Conservation (phyloP, 2,329 filamentous ascomycete species). For the Aurifilum marmelostoma region DNA sequence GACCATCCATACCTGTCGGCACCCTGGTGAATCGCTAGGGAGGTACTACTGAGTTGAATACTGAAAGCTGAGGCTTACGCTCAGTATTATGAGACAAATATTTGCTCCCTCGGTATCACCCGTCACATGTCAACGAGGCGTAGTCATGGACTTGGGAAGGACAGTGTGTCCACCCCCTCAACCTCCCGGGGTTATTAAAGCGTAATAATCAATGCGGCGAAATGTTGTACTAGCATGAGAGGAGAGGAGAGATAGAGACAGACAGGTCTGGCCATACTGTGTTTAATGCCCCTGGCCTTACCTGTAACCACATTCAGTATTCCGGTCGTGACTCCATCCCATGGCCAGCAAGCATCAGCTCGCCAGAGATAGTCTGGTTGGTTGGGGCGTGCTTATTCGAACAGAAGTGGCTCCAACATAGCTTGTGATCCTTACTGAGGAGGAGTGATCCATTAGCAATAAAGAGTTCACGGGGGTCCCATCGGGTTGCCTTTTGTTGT, state of each 20-base stretch:
- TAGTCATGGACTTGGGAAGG: not conserved
- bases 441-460: not conserved
- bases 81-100: not conserved
- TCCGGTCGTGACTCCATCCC: not conserved
- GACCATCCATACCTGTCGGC: not conserved
- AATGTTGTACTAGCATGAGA: not conserved
- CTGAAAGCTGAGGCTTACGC: not conserved
- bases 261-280: not conserved
- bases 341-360: not conserved
- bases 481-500: not conserved
- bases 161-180: too few relatives aligned
- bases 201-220: not conserved
- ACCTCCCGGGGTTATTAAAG: too few relatives aligned
- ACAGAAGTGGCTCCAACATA: not conserved
- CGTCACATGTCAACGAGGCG: not conserved
- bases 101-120: not conserved
- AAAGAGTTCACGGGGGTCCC: not conserved
- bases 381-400: not conserved
- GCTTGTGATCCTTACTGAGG: not conserved
- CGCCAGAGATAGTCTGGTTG: not conserved
- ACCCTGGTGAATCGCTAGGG: not conserved
- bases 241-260: not conserved
- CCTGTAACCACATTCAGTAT: conserved; percentile 7
- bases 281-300: not conserved
- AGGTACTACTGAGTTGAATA: not conserved